Conservation (phyloP, 306 rosid genomes). For the Cercis canadensis region DNA sequence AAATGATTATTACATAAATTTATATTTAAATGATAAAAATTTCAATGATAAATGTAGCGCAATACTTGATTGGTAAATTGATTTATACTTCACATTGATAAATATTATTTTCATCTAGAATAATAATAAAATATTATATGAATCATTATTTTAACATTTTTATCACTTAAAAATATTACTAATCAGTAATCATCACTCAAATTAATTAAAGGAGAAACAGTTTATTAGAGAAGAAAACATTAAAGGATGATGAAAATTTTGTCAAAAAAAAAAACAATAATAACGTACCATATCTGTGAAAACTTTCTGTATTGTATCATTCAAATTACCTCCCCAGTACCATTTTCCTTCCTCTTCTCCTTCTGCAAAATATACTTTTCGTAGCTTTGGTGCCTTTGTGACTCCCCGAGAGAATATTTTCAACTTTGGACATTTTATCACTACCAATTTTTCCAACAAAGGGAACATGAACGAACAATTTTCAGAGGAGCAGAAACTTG, state of each 20-base stretch:
- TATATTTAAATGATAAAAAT: neutral
- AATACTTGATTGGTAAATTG: too few species aligned
- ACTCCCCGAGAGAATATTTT: neutral
- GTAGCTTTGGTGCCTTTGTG: neutral
- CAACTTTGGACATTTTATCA: neutral
- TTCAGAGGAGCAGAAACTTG: neutral
- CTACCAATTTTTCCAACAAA: conserved; percentile 1
- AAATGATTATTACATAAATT: neutral
- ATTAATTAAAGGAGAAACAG: too few species aligned
- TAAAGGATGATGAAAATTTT: too few species aligned
- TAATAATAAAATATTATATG: too few species aligned
- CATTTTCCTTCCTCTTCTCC: neutral
- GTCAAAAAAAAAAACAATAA: too few species aligned
- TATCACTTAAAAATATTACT: too few species aligned
- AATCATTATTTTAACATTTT: too few species aligned
- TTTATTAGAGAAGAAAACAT: too few species aligned
- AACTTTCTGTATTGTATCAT: neutral
- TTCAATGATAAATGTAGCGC: neutral
- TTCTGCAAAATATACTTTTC: neutral
- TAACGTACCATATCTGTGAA: neutral
- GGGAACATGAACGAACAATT: neutral
- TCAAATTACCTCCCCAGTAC: neutral
- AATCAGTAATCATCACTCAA: too few species aligned
- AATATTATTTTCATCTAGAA: too few species aligned
- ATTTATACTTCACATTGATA: too few species aligned